Conservation (phyloP, 2,329 filamentous ascomycete genomes). For the Colletotrichum plurivorum region DNA sequence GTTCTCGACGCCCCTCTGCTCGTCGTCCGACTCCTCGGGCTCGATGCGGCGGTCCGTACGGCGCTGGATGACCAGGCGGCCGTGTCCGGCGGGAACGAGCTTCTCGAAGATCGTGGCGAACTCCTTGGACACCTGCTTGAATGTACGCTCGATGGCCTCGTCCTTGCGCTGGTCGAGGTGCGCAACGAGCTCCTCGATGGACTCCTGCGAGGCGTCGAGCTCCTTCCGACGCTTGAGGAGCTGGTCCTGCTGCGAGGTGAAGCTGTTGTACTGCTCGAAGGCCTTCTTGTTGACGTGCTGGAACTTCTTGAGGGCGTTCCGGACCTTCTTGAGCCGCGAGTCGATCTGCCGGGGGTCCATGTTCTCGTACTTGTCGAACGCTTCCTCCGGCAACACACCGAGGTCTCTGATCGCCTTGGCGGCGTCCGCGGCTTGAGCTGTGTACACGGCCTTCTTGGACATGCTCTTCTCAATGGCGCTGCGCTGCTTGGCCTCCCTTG, state of each 20-base stretch:
- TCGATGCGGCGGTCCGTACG: constrained; percentile 79
- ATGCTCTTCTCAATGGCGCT: constrained; percentile 93
- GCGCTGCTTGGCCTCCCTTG: constrained; percentile 86
- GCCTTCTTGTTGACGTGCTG: constrained; percentile 99
- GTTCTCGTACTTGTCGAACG: constrained; percentile 90
- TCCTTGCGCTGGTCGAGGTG: constrained; percentile 96
- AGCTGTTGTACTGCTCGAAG: constrained; percentile 98
- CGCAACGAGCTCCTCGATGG: constrained; percentile 92
- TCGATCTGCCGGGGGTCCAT: constrained; percentile 80
- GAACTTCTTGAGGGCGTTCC: constrained; percentile 95
- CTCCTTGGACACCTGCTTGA: constrained; percentile 96
- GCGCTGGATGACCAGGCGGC: constrained; percentile 92
- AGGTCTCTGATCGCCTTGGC: constrained; percentile 92
- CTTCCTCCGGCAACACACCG: constrained; percentile 93
- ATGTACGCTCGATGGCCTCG: constrained; percentile 97
- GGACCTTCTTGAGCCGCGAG: constrained; percentile 87
- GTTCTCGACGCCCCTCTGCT: constrained; percentile 86
- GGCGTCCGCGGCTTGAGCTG: constrained; percentile 83
- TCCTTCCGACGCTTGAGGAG: constrained; percentile 88
- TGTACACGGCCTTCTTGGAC: constrained; percentile 86
- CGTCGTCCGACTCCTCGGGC: constrained; percentile 77
- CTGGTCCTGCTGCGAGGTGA: constrained; percentile 91
- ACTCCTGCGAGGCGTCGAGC: constrained; percentile 86
- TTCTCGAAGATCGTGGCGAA: constrained; percentile 95
- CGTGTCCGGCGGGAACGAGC: constrained; percentile 93